These are phyloP conservation scores for Termitomyces sp. DNA, from an alignment of 768 basidiomycete species.

Conservation along the genomic window DNA sequence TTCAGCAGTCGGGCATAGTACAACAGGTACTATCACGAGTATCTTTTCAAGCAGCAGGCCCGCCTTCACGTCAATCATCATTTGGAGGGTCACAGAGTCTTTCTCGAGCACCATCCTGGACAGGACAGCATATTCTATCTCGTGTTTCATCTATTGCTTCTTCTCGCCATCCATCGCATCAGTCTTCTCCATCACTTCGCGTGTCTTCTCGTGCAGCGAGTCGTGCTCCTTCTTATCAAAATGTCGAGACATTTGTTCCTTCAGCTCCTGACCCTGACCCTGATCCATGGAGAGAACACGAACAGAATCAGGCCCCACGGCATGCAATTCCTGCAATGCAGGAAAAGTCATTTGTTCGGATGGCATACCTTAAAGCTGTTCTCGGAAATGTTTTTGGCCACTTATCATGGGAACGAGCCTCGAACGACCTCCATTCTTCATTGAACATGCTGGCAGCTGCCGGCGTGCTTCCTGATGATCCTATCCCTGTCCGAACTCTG, in stretches of 20 bases:
- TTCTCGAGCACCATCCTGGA: neutral
- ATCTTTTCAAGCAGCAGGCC: neutral
- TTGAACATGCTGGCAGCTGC: neutral
- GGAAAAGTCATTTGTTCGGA: neutral
- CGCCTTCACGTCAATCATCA: too few relatives aligned
- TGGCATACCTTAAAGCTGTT: too few relatives aligned
- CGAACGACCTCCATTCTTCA: neutral
- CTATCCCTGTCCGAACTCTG: neutral
- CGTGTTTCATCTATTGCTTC: too few relatives aligned
- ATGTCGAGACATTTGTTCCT: neutral
- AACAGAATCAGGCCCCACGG: neutral
- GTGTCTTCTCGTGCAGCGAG: too few relatives aligned
- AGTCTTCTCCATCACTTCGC: too few relatives aligned
- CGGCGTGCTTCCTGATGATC: too few relatives aligned
- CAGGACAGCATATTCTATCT: neutral
- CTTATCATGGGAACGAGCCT: neutral
- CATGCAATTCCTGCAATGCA: neutral
- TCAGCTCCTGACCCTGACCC: neutral
- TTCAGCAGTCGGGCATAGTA: neutral
- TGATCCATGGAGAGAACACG: neutral
- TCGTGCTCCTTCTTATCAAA: slow-evolving; percentile 40
- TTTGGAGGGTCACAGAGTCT: too few relatives aligned
- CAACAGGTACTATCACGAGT: neutral
- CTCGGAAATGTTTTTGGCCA: neutral
- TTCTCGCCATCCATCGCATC: too few relatives aligned